Evolutionary conservation across 768 basidiomycete genomes (phyloP).

Genomic region (Agaricus blazei): DNA sequence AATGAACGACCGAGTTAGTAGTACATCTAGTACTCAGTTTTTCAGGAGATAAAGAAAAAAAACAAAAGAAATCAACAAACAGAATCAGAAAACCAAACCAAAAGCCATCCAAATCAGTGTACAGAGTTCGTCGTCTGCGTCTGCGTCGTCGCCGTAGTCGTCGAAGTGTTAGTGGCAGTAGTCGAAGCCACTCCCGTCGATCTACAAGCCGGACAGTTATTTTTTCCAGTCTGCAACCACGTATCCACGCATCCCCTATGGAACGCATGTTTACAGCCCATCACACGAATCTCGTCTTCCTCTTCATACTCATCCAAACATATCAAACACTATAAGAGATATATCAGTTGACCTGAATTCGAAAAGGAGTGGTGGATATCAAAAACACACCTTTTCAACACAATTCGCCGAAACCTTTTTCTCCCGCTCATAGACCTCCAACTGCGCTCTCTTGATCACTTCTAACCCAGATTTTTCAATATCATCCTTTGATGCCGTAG

Average conservation of each 20-base stretch:
- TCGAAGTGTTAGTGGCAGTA: no score
- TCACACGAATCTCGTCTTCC: slow-evolving; percentile 75
- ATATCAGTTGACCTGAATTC: no score
- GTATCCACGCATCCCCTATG: slow-evolving; percentile 84
- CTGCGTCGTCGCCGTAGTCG: no score
- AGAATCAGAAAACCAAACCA: not conserved
- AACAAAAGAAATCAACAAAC: not conserved
- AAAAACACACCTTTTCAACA: slow-evolving; percentile 60
- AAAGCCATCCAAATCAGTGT: not conserved
- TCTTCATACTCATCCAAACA: slow-evolving; percentile 83
- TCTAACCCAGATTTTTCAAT: slow-evolving; percentile 82
- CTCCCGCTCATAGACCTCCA: slow-evolving; percentile 51
- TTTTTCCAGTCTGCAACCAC: slow-evolving; percentile 81
- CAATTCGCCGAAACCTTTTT: slow-evolving; percentile 75
- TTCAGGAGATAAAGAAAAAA: not conserved
- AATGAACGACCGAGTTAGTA: no score
- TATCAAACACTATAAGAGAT: slow-evolving; percentile 58
- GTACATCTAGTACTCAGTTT: not conserved
- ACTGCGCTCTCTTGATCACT: slow-evolving; percentile 55
- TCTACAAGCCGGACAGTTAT: slow-evolving; percentile 92
- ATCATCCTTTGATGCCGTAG: slow-evolving; percentile 77
- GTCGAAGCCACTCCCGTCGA: slow-evolving; percentile 26
- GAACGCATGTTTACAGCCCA: slow-evolving; percentile 87
- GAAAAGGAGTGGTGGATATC: not conserved
- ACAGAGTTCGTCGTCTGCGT: no score